These are phyloP conservation scores for Fusarium brachygibbosum DNA, from an alignment of 2,329 filamentous ascomycete genomes.

Conservation along the genomic window DNA sequence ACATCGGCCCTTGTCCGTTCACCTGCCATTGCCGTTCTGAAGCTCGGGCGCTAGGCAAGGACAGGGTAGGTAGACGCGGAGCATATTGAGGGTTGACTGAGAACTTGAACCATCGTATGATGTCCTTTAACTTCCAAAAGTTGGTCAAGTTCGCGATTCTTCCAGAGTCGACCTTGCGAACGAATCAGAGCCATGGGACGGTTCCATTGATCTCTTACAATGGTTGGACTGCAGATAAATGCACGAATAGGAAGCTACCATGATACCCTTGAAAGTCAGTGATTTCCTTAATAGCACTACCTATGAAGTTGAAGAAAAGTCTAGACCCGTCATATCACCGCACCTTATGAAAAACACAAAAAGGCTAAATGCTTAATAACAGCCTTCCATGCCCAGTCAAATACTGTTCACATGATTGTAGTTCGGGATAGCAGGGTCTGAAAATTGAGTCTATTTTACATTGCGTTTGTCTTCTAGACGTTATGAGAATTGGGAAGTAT, in stretches of 20 bases:
- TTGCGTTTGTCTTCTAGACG: neutral
- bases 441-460: neutral
- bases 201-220: conserved; percentile 28
- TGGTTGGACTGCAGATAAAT: conserved; percentile 17
- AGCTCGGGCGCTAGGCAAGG: conserved; percentile 19
- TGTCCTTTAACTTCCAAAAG: conserved; percentile 11
- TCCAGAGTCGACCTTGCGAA: conserved; percentile 19
- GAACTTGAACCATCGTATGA: conserved; percentile 24
- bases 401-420: too few species aligned
- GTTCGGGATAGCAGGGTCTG: too few species aligned
- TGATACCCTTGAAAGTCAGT: conserved; percentile 5
- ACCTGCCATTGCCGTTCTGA: neutral
- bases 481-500: neutral
- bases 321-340: conserved; percentile 12
- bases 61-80: neutral
- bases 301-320: conserved; percentile 3
- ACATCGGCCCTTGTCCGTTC: conserved; percentile 6
- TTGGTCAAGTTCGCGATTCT: conserved; percentile 11
- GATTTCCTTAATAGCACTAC: neutral
- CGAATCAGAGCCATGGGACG: conserved; percentile 29
- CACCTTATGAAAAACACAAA: neutral
- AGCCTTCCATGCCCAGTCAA: neutral
- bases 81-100: conserved; percentile 1
- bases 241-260: conserved; percentile 15
- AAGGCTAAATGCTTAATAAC: neutral